Evolutionary conservation across 352 stramenopile species (phyloP), one percentile per base, ranked within the genome.

Genomic region (Phytophthora idaei): DNA sequence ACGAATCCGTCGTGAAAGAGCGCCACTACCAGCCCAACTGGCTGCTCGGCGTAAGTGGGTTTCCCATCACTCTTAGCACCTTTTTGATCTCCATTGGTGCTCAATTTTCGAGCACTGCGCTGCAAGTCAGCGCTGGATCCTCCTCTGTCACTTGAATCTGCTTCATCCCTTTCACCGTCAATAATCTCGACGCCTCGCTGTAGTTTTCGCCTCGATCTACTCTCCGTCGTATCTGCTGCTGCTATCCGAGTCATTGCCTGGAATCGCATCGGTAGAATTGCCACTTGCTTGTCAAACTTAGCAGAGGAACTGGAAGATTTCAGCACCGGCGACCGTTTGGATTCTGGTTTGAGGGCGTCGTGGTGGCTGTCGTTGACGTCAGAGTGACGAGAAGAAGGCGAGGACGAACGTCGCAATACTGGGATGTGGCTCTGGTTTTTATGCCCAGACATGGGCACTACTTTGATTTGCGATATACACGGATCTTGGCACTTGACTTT

Each of bases 1-100:
- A 92, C 81, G 64, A 90, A 92, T 3, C 73, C 83, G 28, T 92
- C 76, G 27, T 71, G 70, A 59, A 90, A 92, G 29, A 92, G 73
- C 51, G 79, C 80, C 37, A 90, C 64, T 37, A 90, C 61, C 34
- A 92, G 54, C 7, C 67, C 64, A 47, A 67, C 52, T 5, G 48
- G 46, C 36, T 61, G 62, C 29, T 67, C 28, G 32, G 15, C 49
- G 9, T 31, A 5, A 4, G 4, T 42, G 29, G 32, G n/a, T 31
- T 14, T 52, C 14, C 32, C 52, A 32, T 9, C 8, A 8, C 17
- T 31, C 37, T 39, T 60, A 5, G 8, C 42, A 12, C 7, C 8
- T 31, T 15, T 56, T 21, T 64, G 58, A 54, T 58, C 37, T 47
- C n/a, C n/a, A 29, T 52, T 53, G 45, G n/a, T 17, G 11, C 25